phyloP scores from a whole-genome alignment of 371 early-diverging fungal genomes.

The Blastocladiella emersonii region DNA sequence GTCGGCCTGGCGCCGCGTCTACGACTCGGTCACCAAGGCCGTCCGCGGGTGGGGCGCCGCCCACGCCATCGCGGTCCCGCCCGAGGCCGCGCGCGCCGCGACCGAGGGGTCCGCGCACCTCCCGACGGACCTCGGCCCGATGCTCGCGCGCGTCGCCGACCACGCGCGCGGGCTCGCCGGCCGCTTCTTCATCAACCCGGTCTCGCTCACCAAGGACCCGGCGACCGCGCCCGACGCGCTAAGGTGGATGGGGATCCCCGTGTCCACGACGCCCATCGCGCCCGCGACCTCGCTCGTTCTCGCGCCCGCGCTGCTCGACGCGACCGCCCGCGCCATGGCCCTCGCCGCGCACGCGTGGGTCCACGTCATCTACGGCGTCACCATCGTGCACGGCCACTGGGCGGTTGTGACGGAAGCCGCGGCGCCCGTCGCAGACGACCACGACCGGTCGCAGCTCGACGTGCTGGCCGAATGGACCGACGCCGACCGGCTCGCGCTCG shows the following conservation, averaged over 20 bases:
- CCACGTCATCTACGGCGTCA: background rate
- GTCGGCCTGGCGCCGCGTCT: background rate
- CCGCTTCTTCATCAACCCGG: conserved; percentile 5
- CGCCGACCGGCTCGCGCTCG: background rate
- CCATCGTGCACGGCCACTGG: conserved; percentile 3
- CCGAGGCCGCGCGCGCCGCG: background rate
- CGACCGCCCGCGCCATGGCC: background rate
- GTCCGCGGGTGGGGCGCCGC: background rate
- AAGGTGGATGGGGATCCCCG: background rate
- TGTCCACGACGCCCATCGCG: background rate
- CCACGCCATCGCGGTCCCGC: background rate
- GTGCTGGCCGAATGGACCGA: background rate
- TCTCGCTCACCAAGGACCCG: background rate
- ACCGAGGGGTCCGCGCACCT: background rate
- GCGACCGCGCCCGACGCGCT: background rate
- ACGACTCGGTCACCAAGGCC: background rate
- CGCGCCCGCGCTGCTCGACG: background rate
- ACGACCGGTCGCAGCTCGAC: background rate
- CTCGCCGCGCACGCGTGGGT: background rate
- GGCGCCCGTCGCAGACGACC: background rate
- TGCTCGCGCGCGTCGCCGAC: background rate
- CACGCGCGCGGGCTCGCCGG: background rate
- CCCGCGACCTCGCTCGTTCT: background rate
- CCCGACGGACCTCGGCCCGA: background rate
- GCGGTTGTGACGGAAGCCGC: background rate